Evolutionary conservation across 768 basidiomycete genomes (phyloP), one percentile per base, ranked within the genome.

Genomic region (Hericium erinaceus): DNA sequence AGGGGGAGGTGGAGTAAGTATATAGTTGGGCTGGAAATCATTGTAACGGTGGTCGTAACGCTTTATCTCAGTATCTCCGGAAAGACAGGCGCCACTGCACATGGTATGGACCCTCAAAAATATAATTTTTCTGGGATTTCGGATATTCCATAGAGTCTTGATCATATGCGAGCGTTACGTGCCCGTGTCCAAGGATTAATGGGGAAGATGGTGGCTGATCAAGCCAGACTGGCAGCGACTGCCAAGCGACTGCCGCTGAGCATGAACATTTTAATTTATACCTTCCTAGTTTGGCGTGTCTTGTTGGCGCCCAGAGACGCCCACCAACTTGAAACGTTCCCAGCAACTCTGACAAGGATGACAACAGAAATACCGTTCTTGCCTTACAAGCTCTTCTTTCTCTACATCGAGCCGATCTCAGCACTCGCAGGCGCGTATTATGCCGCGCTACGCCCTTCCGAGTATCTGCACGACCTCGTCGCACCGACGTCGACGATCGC

Each of bases 401-500:
- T 79, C 33, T 77, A 75, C 61, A 68, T 80, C 54, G 79, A 81
- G 65, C 79, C 79, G n/a, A 58, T 79, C 46, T 78, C 78, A 0
- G 76, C 78, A 0, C 68, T 80, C 22, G 73, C 73, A 8, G 79
- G 78, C 22, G 73, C 78, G 12, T 78, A 71, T 65, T 80, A 77
- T 66, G 77, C 79, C 16, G 74, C 72, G 13, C 64, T 73, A 51
- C 63, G 64, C n/a, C 76, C 75, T 0, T 37, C 58, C 4, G 65
- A 67, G 3, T 80, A 80, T 65, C 67, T 80, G 39, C 40, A 59
- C 10, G 72, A 73, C 58, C 74, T 79, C 58, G 57, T 61, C 37
- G 63, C 61, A 26, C 54, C 66, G 24, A 28, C 41, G 40, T 41
- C 52, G 37, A 33, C 58, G 15, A 41, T 51, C 49, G 22, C 13